Percentiles rank a stretch among this genome's conserved stretches.
Conservation (phyloP, 768 basidiomycete species). For the Agaricus subrufescens region DNA sequence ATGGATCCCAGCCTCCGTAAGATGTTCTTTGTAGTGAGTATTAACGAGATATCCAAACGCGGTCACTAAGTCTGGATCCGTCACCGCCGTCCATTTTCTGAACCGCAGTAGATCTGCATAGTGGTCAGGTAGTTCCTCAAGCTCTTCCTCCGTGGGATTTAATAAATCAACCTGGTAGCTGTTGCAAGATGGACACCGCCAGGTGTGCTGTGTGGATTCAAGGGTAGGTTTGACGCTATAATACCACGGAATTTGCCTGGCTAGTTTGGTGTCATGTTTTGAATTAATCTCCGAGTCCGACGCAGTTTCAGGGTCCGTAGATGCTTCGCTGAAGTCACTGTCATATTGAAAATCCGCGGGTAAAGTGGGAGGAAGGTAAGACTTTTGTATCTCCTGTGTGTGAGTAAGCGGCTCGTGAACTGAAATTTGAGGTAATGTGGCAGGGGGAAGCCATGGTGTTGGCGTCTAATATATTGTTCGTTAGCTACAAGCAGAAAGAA, state of each 20-base stretch:
- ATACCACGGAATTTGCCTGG: conserved; percentile 28
- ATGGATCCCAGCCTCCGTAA: background rate
- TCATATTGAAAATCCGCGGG: conserved; percentile 33
- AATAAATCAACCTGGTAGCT: conserved; percentile 42
- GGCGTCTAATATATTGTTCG: background rate
- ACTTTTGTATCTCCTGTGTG: background rate
- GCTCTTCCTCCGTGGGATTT: conserved; percentile 29
- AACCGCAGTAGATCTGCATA: conserved; percentile 19
- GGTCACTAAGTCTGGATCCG: conserved; percentile 16
- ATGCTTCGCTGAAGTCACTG: conserved; percentile 54
- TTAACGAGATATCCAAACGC: conserved; percentile 8
- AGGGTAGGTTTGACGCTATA: conserved; percentile 33
- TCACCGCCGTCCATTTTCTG: conserved; percentile 31
- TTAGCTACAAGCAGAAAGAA: background rate
- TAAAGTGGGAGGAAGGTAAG: background rate
- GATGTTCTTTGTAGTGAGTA: conserved; percentile 1
- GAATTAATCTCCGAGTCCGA: conserved; percentile 23
- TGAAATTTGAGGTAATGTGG: background rate
- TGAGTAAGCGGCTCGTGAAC: background rate
- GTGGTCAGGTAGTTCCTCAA: conserved; percentile 17
- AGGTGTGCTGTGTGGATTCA: conserved; percentile 38
- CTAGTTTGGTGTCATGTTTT: conserved; percentile 16
- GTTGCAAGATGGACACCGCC: conserved; percentile 46
- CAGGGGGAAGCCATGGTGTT: background rate
- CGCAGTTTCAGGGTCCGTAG: conserved; percentile 38